A percentile compares a stretch with the other conserved stretches of the same genome.
These are phyloP conservation scores for Malus fusca DNA, from an alignment of 306 rosid species.

Conservation along the genomic window DNA sequence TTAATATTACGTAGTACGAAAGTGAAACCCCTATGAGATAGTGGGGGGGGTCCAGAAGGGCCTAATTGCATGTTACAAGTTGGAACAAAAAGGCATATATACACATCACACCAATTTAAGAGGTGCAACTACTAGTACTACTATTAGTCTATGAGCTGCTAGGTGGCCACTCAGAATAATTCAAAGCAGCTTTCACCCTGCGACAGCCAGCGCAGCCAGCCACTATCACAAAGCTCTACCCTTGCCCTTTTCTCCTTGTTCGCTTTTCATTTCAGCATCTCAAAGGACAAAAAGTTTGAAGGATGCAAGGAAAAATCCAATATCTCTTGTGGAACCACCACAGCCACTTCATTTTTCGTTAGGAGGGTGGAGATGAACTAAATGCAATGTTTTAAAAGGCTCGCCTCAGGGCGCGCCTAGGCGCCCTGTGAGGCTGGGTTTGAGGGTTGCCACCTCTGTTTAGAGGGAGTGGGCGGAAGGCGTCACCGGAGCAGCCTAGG, in stretches of 20 bases:
- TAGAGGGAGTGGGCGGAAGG: no score
- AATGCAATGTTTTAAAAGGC: no score
- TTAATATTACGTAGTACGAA: no score
- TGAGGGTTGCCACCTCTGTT: no score
- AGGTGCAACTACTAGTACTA: background rate
- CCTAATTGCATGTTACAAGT: background rate
- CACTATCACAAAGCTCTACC: slow-evolving; percentile 7
- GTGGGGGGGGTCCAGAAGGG: background rate
- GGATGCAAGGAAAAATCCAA: background rate
- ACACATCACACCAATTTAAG: background rate
- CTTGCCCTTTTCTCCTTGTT: slow-evolving; percentile 20
- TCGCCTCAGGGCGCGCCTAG: no score
- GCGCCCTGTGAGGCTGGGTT: no score
- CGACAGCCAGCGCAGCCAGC: slow-evolving; percentile 1
- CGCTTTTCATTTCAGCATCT: slow-evolving; percentile 13
- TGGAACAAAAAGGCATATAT: background rate
- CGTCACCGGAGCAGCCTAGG: no score
- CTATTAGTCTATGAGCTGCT: background rate
- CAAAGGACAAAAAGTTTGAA: background rate
- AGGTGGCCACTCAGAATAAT: background rate
- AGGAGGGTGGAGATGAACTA: no score
- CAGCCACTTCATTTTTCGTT: slow-evolving; percentile 23
- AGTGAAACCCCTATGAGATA: background rate
- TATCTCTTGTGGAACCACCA: slow-evolving; percentile 10
- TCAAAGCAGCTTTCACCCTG: background rate